Evolutionary conservation across 805 yeast genomes (phyloP).

Genomic region (Saccharomycopsis babjevae): DNA sequence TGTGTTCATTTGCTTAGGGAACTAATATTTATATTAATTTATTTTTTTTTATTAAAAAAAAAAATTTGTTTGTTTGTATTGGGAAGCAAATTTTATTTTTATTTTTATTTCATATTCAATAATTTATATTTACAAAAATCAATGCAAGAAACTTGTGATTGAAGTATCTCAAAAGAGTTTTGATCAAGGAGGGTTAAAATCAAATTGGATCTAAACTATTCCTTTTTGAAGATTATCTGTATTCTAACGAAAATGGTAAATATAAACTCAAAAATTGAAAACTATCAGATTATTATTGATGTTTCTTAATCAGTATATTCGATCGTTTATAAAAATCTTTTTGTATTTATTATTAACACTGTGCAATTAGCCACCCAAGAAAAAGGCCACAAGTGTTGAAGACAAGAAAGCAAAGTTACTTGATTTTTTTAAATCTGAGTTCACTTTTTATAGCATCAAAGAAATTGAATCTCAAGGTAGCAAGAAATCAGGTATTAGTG

Average conservation of each 20-base stretch:
- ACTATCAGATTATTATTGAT: neutral
- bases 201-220: too few relatives aligned
- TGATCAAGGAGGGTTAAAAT: too few relatives aligned
- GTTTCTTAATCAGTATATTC: neutral
- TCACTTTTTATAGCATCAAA: constrained; percentile 37
- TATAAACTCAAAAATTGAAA: neutral
- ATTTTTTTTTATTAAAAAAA: neutral
- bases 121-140: neutral
- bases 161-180: too few relatives aligned
- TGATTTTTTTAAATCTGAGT: constrained; percentile 31
- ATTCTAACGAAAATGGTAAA: neutral
- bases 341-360: neutral
- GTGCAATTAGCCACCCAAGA: constrained; percentile 16
- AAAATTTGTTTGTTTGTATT: constrained; percentile 5
- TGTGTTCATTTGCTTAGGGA: neutral
- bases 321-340: neutral
- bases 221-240: neutral
- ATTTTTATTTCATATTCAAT: constrained; percentile 18
- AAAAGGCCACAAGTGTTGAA: constrained; percentile 29
- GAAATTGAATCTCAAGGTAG: constrained; percentile 40
- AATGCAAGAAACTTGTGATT: too few relatives aligned
- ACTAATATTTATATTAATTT: neutral
- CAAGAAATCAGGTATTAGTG: constrained; percentile 37
- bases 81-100: constrained; percentile 11
- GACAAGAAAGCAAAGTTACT: constrained; percentile 31